phyloP scores from a whole-genome alignment of 108 stramenopile species.

The Asterionellopsis glacialis region DNA sequence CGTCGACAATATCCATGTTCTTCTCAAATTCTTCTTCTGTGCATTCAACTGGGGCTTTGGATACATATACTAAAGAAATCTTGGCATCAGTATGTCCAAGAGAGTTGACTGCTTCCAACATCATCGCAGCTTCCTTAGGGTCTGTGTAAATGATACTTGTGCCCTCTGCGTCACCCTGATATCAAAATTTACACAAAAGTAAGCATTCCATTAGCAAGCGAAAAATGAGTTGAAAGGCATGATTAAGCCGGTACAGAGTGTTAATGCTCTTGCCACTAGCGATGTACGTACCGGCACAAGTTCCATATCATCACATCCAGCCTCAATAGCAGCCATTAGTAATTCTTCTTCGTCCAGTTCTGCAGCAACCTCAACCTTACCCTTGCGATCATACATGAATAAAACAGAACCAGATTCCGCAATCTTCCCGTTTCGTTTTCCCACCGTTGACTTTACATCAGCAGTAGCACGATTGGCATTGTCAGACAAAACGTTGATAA shows the following conservation, averaged over 20 bases:
- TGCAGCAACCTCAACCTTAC: slow-evolving; percentile 62
- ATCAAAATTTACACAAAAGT: not conserved
- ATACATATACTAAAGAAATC: slow-evolving; percentile 66
- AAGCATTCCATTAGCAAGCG: not conserved
- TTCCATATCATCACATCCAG: slow-evolving; percentile 77
- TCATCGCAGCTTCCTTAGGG: slow-evolving; percentile 65
- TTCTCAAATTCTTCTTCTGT: slow-evolving; percentile 90
- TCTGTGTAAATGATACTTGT: slow-evolving; percentile 72
- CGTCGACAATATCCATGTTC: slow-evolving; percentile 92
- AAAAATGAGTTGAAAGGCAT: not conserved
- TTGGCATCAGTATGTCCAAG: slow-evolving; percentile 61
- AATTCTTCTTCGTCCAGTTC: slow-evolving; percentile 61
- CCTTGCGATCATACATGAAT: slow-evolving; percentile 84
- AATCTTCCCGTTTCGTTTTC: slow-evolving; percentile 75
- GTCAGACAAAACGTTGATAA: slow-evolving; percentile 84
- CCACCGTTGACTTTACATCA: slow-evolving; percentile 69
- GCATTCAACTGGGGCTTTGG: slow-evolving; percentile 84
- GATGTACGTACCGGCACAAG: slow-evolving; percentile 25
- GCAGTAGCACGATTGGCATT: slow-evolving; percentile 81
- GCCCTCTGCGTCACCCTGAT: slow-evolving; percentile 57
- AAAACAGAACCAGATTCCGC: slow-evolving; percentile 82
- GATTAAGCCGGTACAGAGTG: not conserved
- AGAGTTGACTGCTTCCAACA: slow-evolving; percentile 62
- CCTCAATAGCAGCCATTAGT: slow-evolving; percentile 80
- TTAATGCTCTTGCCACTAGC: not conserved